phyloP scores from a whole-genome alignment of 2,329 filamentous ascomycete genomes.

The Chaetomiaceae sp. region DNA sequence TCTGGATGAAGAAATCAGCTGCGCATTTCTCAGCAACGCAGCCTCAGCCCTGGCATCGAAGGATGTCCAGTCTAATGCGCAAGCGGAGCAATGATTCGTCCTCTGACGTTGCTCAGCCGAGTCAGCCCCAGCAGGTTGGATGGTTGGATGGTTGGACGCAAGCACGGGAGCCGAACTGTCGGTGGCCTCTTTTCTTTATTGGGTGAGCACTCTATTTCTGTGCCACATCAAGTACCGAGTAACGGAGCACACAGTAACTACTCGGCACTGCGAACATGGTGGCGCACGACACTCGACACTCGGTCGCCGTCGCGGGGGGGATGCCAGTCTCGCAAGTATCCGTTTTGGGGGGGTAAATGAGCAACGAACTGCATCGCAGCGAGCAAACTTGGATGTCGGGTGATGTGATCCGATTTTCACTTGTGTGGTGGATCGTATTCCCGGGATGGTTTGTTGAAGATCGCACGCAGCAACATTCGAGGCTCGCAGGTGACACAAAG shows the following conservation, averaged over 20 bases:
- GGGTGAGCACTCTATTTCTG: conserved; percentile 1
- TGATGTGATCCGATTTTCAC: no score
- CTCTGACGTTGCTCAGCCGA: conserved; percentile 13
- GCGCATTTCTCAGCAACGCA: neutral
- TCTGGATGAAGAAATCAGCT: neutral
- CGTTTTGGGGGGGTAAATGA: no score
- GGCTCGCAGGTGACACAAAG: neutral
- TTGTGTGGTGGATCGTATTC: no score
- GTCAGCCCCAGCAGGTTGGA: conserved; percentile 8
- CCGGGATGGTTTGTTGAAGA: no score
- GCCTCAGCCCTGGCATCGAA: conserved; percentile 1
- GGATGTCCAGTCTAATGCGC: neutral
- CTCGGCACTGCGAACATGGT: no score
- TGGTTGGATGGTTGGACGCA: neutral
- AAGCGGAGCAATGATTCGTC: conserved; percentile 9
- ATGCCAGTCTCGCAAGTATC: no score
- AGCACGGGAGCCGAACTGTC: conserved; percentile 1
- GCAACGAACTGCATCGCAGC: no score
- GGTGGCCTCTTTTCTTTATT: neutral
- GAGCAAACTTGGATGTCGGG: no score
- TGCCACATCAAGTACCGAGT: conserved; percentile 6
- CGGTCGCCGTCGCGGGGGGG: no score
- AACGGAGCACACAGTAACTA: no score
- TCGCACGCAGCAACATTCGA: no score
- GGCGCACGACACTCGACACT: no score